Evolutionary conservation across 1,139 yeast species (phyloP), one percentile per base, ranked within the genome.

Genomic region (Nadsonia commutata): DNA sequence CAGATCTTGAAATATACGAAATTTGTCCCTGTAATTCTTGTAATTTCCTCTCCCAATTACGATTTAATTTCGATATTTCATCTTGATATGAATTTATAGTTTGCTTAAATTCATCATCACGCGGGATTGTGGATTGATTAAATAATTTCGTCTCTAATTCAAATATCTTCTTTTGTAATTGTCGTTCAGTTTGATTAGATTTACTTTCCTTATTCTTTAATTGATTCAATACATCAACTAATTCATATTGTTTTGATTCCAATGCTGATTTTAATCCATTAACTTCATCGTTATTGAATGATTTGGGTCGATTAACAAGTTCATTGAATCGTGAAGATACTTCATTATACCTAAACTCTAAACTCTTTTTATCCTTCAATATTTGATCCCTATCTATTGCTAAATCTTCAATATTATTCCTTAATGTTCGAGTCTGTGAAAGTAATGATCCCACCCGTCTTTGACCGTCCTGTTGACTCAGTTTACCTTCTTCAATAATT

Each of bases 401-500:
- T 11, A 65, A 55, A 40, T 64, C 68, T 37, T 57, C 58, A 56
- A 64, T 54, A 9, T 63, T 58, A 17, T 56, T 50, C 18, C 63
- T 48, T 42, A 64, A 46, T 13, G 59, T 55, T 21, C 60, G 52
- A 11, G 63, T 55, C 46, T 63, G 65, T 2, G 65, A 57, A 18
- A 60, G 47, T 41, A 60, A 47, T 2, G 62, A 53, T 2, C 60
- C 52, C 19, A 63, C 53, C 27, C 64, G 56, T 36, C 56, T 54
- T 46, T 66, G 69, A 23, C 65, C 60, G 41, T 60, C 63, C 37
- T 57, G 54, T 43, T 62, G 62, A 20, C 67, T 67, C 23, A 57
- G 52, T 31, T 58, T 57, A 5, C 67, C 64, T 36, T 56, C 55
- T 17, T 72, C 73, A 45, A 74, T 74, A 47, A 74, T 77, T 38